These are phyloP conservation scores for Leccinum ponderosum DNA, from an alignment of 1,284 basidiomycete species.

Conservation along the genomic window DNA sequence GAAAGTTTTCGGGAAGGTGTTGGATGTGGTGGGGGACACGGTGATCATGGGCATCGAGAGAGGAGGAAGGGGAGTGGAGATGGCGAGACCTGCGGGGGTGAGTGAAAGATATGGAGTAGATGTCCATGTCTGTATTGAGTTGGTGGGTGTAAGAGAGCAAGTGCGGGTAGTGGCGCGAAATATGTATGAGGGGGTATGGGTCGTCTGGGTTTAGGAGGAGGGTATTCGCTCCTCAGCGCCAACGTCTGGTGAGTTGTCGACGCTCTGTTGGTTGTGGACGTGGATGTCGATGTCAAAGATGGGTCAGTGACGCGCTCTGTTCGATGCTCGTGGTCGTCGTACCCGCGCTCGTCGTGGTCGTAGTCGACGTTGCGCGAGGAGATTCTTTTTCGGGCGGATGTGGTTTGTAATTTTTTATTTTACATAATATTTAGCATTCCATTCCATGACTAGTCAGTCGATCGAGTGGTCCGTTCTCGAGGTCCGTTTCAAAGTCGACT, in stretches of 20 bases:
- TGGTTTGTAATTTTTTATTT: slow-evolving; percentile 10
- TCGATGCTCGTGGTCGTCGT: slow-evolving; percentile 20
- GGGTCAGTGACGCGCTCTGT: slow-evolving; percentile 22
- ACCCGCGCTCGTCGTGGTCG: slow-evolving; percentile 20
- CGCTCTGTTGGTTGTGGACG: not conserved
- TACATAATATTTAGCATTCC: slow-evolving; percentile 2
- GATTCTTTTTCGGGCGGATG: slow-evolving; percentile 24
- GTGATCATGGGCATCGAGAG: slow-evolving; percentile 61
- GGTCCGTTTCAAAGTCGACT: slow-evolving; percentile 18
- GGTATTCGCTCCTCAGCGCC: slow-evolving; percentile 29
- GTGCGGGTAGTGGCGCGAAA: slow-evolving; percentile 7
- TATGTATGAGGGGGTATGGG: slow-evolving; percentile 18
- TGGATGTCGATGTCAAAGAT: slow-evolving; percentile 5
- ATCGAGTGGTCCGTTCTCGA: slow-evolving; percentile 29
- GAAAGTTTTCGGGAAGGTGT: slow-evolving; percentile 36
- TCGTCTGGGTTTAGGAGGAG: slow-evolving; percentile 25
- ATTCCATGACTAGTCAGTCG: slow-evolving; percentile 2
- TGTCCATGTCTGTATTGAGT: slow-evolving; percentile 63
- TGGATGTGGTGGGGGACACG: slow-evolving; percentile 46
- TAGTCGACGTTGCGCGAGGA: slow-evolving; percentile 18
- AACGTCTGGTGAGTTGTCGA: slow-evolving; percentile 3
- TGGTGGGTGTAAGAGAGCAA: slow-evolving; percentile 2
- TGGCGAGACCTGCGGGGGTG: slow-evolving; percentile 78
- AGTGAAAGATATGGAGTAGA: slow-evolving; percentile 91
- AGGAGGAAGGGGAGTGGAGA: slow-evolving; percentile 54